Base-by-base conservation (phyloP, 2,329 filamentous ascomycete genomes). In the Cladosporium sp. region DNA sequence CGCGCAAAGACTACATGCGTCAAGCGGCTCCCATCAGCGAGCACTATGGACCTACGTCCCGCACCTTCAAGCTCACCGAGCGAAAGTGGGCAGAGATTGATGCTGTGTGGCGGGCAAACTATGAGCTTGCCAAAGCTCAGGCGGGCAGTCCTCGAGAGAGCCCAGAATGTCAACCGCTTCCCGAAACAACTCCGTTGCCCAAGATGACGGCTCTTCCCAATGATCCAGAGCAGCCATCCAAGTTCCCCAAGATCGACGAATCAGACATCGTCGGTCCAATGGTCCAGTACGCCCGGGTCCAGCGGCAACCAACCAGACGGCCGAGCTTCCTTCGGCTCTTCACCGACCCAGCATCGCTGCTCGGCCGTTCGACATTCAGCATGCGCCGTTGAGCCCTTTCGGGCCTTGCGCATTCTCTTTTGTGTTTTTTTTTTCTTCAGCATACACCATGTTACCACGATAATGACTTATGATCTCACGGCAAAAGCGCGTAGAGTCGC, bases 181-280 rank as follows among this genome's bases (percentile, higher is more conserved):
- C 66, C 62, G 78, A 71, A 66, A 76, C 64, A 33, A 73, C 78
- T 54, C 74, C 84, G 31, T 76, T 85, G 40, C 81, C 80, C 54
- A 81, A 81, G 53, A 82, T 90, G 58, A 86, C 86, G 0, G 78
- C 80, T 22, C 80, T 91, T 60, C 22, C 22, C 22, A 76, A 85
- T 57, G 83, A 87, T 65, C 77, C 85, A 52, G 69, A 77, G 68
- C 72, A 76, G 65, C 79, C 86, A 57, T 86, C 87, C 65, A 95
- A 96, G 69, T 96, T 95, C 63, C 90, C 90, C 19, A 83, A 85
- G 61, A 81, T 92, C 32, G 90, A 90, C 49, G 90, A 95, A 63
- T 86, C 91, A 62, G 91, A 95, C 68, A 95, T 96, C 66, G 89
- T 96, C 42, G 91, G 91, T 1, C 91, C 91, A 6, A 95, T 96